A percentile compares a stretch with the other conserved stretches of the same genome.
Evolutionary conservation across 169 alveolate genomes (phyloP).

Genomic region (Plasmodium reichenowi): DNA sequence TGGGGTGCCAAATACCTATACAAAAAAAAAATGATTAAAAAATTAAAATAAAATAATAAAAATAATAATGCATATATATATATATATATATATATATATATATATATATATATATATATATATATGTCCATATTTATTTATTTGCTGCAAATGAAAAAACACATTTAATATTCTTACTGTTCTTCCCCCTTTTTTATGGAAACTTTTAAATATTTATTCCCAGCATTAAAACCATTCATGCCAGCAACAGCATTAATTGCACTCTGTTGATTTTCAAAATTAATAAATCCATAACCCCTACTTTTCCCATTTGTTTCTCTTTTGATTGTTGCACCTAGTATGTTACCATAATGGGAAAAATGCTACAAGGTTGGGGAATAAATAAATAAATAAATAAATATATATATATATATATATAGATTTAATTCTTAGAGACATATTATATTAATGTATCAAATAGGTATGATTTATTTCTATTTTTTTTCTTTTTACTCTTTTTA

Average conservation of each 20-base stretch:
- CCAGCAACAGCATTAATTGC: conserved; percentile 91
- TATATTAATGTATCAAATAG: background rate
- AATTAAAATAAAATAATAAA: background rate
- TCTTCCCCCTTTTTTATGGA: conserved; percentile 92
- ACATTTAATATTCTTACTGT: conserved; percentile 74
- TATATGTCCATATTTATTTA: background rate
- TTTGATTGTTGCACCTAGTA: conserved; percentile 89
- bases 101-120: background rate
- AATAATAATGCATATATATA: background rate
- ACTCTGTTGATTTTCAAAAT: conserved; percentile 89
- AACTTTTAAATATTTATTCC: conserved; percentile 90
- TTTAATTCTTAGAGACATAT: background rate
- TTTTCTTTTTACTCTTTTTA: conserved; percentile 43
- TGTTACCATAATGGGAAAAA: conserved; percentile 87
- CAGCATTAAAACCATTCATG: conserved; percentile 90
- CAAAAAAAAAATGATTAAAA: background rate
- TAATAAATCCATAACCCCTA: conserved; percentile 92
- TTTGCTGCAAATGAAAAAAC: background rate
- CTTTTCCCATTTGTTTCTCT: conserved; percentile 87
- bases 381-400: background rate
- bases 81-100: too few species aligned
- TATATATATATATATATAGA: background rate
- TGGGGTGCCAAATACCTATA: conserved; percentile 68
- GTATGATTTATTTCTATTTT: background rate
- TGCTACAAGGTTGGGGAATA: conserved; percentile 68